Conservation (phyloP, 225 moss, liverwort and hornwort genomes). For the Pseudisothecium myosuroides region DNA sequence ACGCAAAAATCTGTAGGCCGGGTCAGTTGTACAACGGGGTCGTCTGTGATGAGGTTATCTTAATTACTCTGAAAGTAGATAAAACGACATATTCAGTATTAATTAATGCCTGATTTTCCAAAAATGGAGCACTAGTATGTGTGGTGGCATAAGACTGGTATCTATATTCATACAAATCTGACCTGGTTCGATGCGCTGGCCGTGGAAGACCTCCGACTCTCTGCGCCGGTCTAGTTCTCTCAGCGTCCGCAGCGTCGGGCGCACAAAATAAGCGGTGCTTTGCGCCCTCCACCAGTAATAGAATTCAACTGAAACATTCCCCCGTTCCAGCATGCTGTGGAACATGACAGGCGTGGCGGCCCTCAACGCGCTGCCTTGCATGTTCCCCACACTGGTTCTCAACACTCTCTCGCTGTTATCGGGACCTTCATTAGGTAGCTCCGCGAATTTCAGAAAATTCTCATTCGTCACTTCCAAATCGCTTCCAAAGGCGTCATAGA, state of each 20-base stretch:
- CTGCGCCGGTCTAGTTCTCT: background rate
- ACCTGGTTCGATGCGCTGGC: background rate
- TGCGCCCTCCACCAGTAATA: conserved; percentile 31
- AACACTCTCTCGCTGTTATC: background rate
- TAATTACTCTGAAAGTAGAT: background rate
- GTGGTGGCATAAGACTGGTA: background rate
- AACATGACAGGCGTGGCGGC: background rate
- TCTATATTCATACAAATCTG: background rate
- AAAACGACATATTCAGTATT: too few species aligned
- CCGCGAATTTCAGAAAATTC: background rate
- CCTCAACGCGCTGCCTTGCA: rapidly evolving
- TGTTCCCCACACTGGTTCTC: background rate
- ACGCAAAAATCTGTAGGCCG: background rate
- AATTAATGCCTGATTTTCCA: background rate
- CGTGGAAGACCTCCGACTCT: background rate
- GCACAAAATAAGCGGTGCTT: background rate
- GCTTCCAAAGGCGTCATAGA: background rate
- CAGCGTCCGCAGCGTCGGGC: background rate
- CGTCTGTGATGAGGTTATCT: too few species aligned
- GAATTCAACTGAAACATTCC: background rate
- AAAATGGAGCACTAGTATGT: background rate
- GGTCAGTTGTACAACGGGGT: background rate
- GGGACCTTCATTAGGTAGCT: background rate
- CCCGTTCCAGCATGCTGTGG: background rate
- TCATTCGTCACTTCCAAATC: background rate